These are phyloP conservation scores for Tubosaeta sp. DNA, from an alignment of 768 basidiomycete genomes.

Conservation along the genomic window DNA sequence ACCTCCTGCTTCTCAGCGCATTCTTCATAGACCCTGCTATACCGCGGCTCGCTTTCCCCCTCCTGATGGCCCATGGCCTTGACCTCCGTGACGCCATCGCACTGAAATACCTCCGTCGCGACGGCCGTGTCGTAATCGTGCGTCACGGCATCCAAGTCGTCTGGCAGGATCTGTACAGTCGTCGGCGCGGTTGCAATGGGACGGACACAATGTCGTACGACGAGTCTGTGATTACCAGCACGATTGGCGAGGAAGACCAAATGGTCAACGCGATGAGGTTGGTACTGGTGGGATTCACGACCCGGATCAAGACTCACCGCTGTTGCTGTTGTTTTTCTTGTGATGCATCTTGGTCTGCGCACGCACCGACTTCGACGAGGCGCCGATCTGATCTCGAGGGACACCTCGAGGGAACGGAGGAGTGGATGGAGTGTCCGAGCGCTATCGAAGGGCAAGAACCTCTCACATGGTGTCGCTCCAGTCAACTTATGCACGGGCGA, in stretches of 20 bases:
- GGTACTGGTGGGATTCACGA: too few relatives aligned
- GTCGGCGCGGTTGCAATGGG: conserved; percentile 18
- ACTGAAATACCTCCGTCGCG: conserved; percentile 20
- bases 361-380: background rate
- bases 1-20: too few relatives aligned
- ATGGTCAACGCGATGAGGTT: conserved; percentile 4
- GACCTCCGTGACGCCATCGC: background rate
- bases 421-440: background rate
- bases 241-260: background rate
- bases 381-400: background rate
- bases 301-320: conserved; percentile 19
- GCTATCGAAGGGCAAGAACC: too few relatives aligned
- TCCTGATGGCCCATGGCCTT: too few relatives aligned
- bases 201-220: background rate
- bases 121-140: conserved; percentile 25
- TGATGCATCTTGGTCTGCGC: conserved; percentile 17
- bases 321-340: conserved; percentile 25
- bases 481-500: too few relatives aligned
- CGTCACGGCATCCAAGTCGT: conserved; percentile 30
- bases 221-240: conserved; percentile 20
- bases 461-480: too few relatives aligned
- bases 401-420: background rate
- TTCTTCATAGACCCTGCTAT: too few relatives aligned
- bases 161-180: conserved; percentile 28
- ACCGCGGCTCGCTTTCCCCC: too few relatives aligned